A percentile compares a stretch with the other conserved stretches of the same genome.
Conservation (phyloP, 2,329 filamentous ascomycete genomes). For the Ophiostoma himal-ulmi region DNA sequence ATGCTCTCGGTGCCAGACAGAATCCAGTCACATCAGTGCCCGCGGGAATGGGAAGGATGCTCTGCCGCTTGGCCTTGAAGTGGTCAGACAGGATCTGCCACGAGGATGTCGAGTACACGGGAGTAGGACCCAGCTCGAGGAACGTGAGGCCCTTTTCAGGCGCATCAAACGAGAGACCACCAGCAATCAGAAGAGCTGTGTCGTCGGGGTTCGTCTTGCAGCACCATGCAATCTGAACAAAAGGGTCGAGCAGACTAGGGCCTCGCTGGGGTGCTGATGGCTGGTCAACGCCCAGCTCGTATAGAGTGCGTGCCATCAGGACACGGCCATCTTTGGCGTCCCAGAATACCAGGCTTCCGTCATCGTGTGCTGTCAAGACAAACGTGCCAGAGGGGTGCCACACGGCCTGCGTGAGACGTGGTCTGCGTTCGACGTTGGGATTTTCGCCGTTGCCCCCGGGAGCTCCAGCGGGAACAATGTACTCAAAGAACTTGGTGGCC, state of each 20-base stretch:
- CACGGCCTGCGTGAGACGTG: conserved; percentile 71
- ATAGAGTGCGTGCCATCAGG: conserved; percentile 74
- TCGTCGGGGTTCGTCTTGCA: conserved; percentile 92
- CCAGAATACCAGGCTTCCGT: conserved; percentile 90
- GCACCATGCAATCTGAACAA: conserved; percentile 81
- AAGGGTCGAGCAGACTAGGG: conserved; percentile 63
- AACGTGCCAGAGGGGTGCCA: conserved; percentile 97
- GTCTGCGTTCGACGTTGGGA: conserved; percentile 58
- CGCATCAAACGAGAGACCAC: conserved; percentile 64
- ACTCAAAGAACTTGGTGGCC: conserved; percentile 72
- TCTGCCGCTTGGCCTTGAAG: conserved; percentile 74
- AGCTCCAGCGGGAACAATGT: conserved; percentile 72
- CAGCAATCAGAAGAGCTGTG: conserved; percentile 79
- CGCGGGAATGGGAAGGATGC: conserved; percentile 66
- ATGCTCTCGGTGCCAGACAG: conserved; percentile 72
- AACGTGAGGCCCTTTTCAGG: conserved; percentile 76
- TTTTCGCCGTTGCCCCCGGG: conserved; percentile 70
- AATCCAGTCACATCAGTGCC: conserved; percentile 75
- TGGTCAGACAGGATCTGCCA: conserved; percentile 79
- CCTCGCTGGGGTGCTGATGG: conserved; percentile 45
- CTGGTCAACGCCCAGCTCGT: conserved; percentile 66
- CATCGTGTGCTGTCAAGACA: conserved; percentile 78
- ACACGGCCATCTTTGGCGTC: conserved; percentile 83
- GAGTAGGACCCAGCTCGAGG: conserved; percentile 81
- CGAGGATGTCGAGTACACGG: conserved; percentile 82